Evolutionary conservation across 805 yeast genomes (phyloP), one percentile per base, ranked within the genome.

Genomic region (Starmera quercuum): DNA sequence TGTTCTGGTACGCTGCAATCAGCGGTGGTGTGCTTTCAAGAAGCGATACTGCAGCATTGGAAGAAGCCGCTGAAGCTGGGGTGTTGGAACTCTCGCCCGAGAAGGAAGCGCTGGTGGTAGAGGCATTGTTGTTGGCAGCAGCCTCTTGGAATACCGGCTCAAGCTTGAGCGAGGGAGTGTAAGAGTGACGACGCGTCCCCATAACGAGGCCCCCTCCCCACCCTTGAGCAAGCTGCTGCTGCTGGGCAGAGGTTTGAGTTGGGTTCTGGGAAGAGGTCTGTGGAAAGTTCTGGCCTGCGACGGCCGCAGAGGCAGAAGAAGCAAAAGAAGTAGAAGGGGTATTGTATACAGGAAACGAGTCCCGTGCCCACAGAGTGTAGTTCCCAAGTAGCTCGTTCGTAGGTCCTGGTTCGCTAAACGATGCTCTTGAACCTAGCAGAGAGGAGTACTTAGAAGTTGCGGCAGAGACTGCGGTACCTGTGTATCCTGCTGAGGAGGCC

Each of bases 1-100:
- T 31, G 7, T 39, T 25, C 20, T 35, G 36, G 33, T 49, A 51
- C 23, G 44, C 40, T 26, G 45, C 39, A 8, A 28, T 25, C 30
- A 46, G 20, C 10, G 37, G 20, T 6, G 35, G 36, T 15, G 42
- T 41, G 1, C 51, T 40, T 28, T 49, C 49, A 5, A 28, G 35
- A 33, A 41, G 4, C n/a, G 28, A 3, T 22, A 29, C 19, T n/a
- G 34, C 26, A 9, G 12, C 13, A 15, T 26, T 26, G 5, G 29
- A 25, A 14, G 13, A 29, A 17, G 22, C 20, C 7, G 21, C 16
- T 18, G 25, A 14, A 10, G 16, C 5, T 6, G 7, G 17, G 26
- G 7, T 11, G 11, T 21, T 21, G 23, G 11, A 8, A 21, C 23
- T 11, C 11, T 21, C 23, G 23, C 11, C 11, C 11, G 23, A 21